Conservation (phyloP, 2,329 filamentous ascomycete species). For the Thelonectria discophora region DNA sequence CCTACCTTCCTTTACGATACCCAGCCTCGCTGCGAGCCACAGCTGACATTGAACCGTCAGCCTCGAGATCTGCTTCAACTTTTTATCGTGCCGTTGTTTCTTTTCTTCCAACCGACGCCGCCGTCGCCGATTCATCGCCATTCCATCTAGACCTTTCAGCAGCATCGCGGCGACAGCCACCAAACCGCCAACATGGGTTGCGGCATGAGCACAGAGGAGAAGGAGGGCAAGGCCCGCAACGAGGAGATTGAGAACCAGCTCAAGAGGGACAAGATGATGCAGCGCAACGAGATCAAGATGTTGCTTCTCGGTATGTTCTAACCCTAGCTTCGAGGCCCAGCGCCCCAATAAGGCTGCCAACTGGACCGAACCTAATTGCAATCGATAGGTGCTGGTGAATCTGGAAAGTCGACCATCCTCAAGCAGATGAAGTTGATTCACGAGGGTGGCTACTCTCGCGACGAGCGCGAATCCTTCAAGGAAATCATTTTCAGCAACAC, state of each 20-base stretch:
- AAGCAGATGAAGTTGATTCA: slow-evolving; percentile 99
- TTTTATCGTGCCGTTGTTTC: slow-evolving; percentile 26
- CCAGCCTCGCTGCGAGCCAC: slow-evolving; percentile 33
- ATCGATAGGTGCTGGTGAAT: slow-evolving; percentile 87
- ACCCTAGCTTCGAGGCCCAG: not conserved
- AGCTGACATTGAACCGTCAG: slow-evolving; percentile 25
- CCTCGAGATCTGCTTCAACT: slow-evolving; percentile 30
- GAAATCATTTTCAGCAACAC: slow-evolving; percentile 78
- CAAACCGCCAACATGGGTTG: slow-evolving; percentile 87
- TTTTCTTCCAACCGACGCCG: slow-evolving; percentile 28
- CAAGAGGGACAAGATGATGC: slow-evolving; percentile 98
- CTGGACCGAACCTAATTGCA: slow-evolving; percentile 39
- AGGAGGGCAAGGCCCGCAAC: slow-evolving; percentile 99
- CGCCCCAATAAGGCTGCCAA: not conserved
- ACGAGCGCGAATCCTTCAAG: slow-evolving; percentile 77
- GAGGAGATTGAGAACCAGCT: slow-evolving; percentile 99
- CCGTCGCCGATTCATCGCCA: slow-evolving; percentile 26
- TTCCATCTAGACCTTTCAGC: slow-evolving; percentile 24
- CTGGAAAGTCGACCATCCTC: slow-evolving; percentile 91
- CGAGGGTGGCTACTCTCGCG: slow-evolving; percentile 97
- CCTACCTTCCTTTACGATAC: slow-evolving; percentile 35
- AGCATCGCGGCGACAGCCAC: slow-evolving; percentile 32
- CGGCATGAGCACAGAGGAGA: slow-evolving; percentile 99
- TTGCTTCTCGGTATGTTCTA: slow-evolving; percentile 81
- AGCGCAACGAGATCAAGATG: slow-evolving; percentile 99